Conservation (phyloP, 2,329 filamentous ascomycete genomes). For the Fusarium albosuccineum region DNA sequence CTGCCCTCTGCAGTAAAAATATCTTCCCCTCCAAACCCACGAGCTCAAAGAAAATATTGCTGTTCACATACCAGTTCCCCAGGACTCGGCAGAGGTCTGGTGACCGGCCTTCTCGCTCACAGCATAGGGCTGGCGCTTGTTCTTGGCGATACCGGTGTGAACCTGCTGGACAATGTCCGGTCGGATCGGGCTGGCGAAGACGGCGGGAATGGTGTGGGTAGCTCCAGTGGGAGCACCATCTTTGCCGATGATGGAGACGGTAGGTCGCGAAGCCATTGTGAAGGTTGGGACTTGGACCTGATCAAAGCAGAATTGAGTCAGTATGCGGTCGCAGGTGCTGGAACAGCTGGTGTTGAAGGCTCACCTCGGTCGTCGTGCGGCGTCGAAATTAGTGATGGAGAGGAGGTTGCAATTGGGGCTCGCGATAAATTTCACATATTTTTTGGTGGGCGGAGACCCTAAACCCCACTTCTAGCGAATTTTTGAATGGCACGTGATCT, state of each 20-base stretch:
- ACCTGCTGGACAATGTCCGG: slow-evolving; percentile 99
- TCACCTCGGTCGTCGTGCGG: slow-evolving; percentile 58
- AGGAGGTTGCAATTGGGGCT: slow-evolving; percentile 48
- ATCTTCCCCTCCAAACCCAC: slow-evolving; percentile 25
- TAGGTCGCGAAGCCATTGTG: slow-evolving; percentile 95
- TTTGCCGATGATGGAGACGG: slow-evolving; percentile 96
- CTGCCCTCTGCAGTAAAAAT: slow-evolving; percentile 31
- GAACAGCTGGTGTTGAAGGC: slow-evolving; percentile 36
- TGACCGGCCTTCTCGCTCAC: slow-evolving; percentile 99
- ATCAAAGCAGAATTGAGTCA: slow-evolving; percentile 31
- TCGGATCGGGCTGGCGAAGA: slow-evolving; percentile 98
- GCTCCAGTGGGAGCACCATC: slow-evolving; percentile 93
- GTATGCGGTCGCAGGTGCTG: slow-evolving; percentile 28
- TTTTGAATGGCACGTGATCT: slow-evolving; percentile 27
- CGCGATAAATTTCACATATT: slow-evolving; percentile 56
- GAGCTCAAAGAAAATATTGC: slow-evolving; percentile 22
- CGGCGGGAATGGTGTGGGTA: slow-evolving; percentile 92
- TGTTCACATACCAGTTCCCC: slow-evolving; percentile 90
- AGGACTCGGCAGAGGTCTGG: slow-evolving; percentile 99
- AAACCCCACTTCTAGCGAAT: slow-evolving; percentile 50
- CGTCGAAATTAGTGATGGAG: slow-evolving; percentile 56
- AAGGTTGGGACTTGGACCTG: slow-evolving; percentile 56
- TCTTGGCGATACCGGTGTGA: slow-evolving; percentile 99
- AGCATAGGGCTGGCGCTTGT: slow-evolving; percentile 99
- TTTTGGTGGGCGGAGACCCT: slow-evolving; percentile 54